Conservation (phyloP, 495 filamentous ascomycete genomes). For the Elasticomyces elasticus region DNA sequence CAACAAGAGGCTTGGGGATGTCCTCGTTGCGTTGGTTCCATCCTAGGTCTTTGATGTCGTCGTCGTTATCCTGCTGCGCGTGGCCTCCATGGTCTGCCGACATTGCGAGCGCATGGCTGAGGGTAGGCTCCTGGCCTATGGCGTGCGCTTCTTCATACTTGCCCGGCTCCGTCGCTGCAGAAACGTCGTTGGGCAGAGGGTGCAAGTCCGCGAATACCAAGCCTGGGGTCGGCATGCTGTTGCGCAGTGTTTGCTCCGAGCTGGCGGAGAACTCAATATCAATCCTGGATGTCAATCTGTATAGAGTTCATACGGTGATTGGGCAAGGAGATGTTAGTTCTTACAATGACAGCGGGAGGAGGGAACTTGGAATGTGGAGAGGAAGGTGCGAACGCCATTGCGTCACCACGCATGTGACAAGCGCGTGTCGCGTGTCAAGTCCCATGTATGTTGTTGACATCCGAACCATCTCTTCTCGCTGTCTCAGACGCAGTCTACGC, state of each 20-base stretch:
- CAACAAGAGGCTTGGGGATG: conserved; percentile 55
- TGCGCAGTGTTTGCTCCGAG: neutral
- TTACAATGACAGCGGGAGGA: no score
- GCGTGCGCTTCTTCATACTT: conserved; percentile 20
- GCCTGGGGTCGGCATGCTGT: conserved; percentile 4
- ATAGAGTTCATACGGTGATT: neutral
- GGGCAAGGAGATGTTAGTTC: no score
- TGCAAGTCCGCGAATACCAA: conserved; percentile 22
- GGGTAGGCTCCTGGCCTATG: conserved; percentile 26
- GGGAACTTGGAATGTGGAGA: no score
- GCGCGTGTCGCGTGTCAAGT: no score
- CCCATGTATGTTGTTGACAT: no score
- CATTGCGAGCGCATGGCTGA: conserved; percentile 32
- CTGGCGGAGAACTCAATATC: neutral
- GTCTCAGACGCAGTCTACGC: no score
- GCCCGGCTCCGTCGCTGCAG: conserved; percentile 17
- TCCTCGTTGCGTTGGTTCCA: conserved; percentile 56
- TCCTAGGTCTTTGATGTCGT: conserved; percentile 57
- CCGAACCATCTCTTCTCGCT: no score
- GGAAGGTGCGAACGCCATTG: no score
- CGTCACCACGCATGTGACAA: no score
- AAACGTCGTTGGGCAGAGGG: conserved; percentile 25
- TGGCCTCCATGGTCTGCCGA: conserved; percentile 34
- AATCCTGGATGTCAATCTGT: neutral
- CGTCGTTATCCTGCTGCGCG: conserved; percentile 37